Base-by-base conservation (phyloP, 2,329 filamentous ascomycete species). In the Paecilomyces fulvus region DNA sequence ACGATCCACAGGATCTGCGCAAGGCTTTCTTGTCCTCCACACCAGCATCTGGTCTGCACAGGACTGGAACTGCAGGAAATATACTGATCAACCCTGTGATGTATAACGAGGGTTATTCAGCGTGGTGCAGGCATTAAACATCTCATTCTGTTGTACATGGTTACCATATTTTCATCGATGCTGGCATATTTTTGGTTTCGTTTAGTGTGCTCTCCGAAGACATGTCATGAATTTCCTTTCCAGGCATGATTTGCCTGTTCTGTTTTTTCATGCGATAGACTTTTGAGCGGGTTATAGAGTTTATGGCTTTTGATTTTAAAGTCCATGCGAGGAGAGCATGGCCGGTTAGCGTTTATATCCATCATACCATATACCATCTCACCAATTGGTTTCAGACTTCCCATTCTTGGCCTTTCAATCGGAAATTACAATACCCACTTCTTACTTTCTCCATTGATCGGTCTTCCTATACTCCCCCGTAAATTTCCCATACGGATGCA, bases 1-100 rank as follows among this genome's bases (percentile, higher is more conserved):
- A 59, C 51, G 58, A 59, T n/a, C 58, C 58, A 11, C 28, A 56
- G 21, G 58, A 59, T 49, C 48, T 49, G 6, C 48, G 48, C 25
- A 49, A 49, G 48, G 48, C 48, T 11, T 28, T 49, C 10, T 6
- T 23, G 48, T 49, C 20, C n/a, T 43, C 28, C 14, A 48, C 52
- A 17, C 31, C 51, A 12, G 31, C 30, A 33, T 46, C 46, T 51
- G 63, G 1, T 57, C 57, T 11, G 67, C 52, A 0, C 12, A 17
- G 25, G 7, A 28, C 48, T 49, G 48, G 25, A 28, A 49, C 20
- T 3, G 10, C 48, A 12, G 21, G 25, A 20, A 23, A 28, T 10
- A 23, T 49, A 21, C 21, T 49, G 21, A 28, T 49, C 48, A 49
- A 49, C 25, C 48, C 48, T 4, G 48, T 49, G 12, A 49, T 49